phyloP scores from a whole-genome alignment of 495 filamentous ascomycete genomes.

The Podospora pseudocomata region DNA sequence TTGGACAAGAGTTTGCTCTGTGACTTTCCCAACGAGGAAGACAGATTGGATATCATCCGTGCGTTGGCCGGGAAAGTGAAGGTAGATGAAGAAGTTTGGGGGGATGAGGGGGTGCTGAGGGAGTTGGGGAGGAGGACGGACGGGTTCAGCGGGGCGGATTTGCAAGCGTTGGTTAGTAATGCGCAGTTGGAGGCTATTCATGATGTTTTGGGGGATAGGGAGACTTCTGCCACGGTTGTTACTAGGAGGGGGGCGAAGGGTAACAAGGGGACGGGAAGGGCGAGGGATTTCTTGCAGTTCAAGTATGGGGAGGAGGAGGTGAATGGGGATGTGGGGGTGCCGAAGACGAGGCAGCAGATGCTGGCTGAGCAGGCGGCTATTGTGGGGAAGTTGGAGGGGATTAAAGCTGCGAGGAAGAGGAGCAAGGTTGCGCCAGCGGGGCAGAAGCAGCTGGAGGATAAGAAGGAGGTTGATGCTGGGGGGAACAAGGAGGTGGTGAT shows the following conservation, averaged over 20 bases:
- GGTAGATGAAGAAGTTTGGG: constrained; percentile 58
- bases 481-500: constrained; percentile 65
- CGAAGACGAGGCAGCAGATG: constrained; percentile 37
- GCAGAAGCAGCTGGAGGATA: constrained; percentile 30
- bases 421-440: constrained; percentile 50
- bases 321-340: constrained; percentile 33
- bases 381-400: constrained; percentile 65
- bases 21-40: constrained; percentile 73
- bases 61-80: constrained; percentile 77
- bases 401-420: constrained; percentile 64
- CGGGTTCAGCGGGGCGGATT: constrained; percentile 91
- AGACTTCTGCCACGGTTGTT: constrained; percentile 16
- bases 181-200: constrained; percentile 97
- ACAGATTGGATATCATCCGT: constrained; percentile 80
- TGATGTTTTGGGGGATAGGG: constrained; percentile 71
- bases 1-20: constrained; percentile 89
- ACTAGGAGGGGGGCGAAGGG: background rate
- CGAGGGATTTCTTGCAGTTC: constrained; percentile 72
- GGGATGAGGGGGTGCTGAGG: constrained; percentile 44
- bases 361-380: constrained; percentile 69
- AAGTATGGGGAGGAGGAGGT: constrained; percentile 63
- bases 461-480: constrained; percentile 18
- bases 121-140: constrained; percentile 76
- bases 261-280: constrained; percentile 32
- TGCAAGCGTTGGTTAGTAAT: constrained; percentile 93